phyloP scores from a whole-genome alignment of 306 rosid species.

The Cucurbita moschata region DNA sequence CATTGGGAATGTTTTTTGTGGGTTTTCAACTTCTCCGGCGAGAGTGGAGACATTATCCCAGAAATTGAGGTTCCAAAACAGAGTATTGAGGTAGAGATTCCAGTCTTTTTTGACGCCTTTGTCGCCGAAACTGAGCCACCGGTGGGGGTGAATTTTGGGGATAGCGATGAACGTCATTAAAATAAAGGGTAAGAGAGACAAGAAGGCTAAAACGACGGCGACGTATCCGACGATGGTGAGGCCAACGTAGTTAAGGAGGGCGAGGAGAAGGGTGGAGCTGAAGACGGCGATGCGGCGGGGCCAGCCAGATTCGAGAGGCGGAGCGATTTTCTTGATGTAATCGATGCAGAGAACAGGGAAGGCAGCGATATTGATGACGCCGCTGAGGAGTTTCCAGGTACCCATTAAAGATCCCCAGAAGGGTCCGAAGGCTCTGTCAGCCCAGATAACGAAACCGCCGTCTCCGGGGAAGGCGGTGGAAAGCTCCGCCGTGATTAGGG shows the following conservation, averaged over 20 bases:
- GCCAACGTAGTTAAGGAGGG: not conserved
- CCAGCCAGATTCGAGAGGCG: not conserved
- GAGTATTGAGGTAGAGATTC: conserved; percentile 1
- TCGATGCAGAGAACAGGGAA: conserved; percentile 4
- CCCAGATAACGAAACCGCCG: conserved; percentile 8
- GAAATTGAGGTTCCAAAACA: conserved; percentile 8
- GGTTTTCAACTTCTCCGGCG: conserved; percentile 7
- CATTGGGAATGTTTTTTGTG: not conserved
- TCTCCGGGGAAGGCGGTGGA: conserved; percentile 9
- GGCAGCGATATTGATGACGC: conserved; percentile 8
- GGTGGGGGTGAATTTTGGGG: not conserved
- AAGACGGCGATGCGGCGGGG: not conserved
- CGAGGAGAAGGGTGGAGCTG: not conserved
- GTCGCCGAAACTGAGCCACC: not conserved
- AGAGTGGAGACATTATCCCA: conserved; percentile 6
- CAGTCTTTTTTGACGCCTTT: not conserved
- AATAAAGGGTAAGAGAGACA: not conserved
- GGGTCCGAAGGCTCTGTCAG: conserved; percentile 3
- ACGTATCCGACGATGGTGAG: conserved; percentile 5
- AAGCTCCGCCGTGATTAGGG: conserved; percentile 8
- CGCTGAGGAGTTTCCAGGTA: conserved; percentile 4
- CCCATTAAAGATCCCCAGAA: conserved; percentile 10
- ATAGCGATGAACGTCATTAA: not conserved
- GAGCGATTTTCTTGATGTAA: not conserved
- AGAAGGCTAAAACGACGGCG: not conserved